Conservation (phyloP, 176 grass and related monocot species). For the Eremochloa ophiuroides region DNA sequence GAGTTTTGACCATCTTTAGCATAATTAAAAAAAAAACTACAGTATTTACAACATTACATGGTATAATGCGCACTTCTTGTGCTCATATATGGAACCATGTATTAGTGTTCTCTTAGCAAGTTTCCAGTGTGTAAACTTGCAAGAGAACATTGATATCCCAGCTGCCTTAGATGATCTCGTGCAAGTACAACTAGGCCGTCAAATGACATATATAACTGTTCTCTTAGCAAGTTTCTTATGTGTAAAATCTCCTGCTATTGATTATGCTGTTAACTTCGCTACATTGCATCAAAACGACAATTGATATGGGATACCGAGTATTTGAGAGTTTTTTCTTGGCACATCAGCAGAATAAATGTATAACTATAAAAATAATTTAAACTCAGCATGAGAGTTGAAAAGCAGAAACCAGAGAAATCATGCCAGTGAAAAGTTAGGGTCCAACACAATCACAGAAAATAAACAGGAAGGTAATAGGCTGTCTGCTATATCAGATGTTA, state of each 20-base stretch:
- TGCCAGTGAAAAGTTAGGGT: background rate
- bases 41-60: background rate
- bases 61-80: background rate
- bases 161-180: background rate
- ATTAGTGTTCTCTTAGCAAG: background rate
- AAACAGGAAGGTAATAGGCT: slow-evolving; percentile 2
- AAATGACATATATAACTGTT: slow-evolving; percentile 1
- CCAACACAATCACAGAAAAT: background rate
- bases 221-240: slow-evolving; percentile 7
- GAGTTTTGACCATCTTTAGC: background rate
- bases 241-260: background rate
- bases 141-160: background rate
- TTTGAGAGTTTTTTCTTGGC: background rate
- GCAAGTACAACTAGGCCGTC: background rate
- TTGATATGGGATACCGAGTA: background rate
- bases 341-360: background rate
- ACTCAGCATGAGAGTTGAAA: background rate
- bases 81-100: background rate
- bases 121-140: background rate
- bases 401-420: background rate
- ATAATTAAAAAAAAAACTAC: background rate
- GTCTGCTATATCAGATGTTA: slow-evolving; percentile 8
- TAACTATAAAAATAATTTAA: background rate
- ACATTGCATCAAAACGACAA: background rate
- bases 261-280: background rate